Base-by-base conservation (phyloP, 2,329 filamentous ascomycete species). In the Ophiostoma sp. region DNA sequence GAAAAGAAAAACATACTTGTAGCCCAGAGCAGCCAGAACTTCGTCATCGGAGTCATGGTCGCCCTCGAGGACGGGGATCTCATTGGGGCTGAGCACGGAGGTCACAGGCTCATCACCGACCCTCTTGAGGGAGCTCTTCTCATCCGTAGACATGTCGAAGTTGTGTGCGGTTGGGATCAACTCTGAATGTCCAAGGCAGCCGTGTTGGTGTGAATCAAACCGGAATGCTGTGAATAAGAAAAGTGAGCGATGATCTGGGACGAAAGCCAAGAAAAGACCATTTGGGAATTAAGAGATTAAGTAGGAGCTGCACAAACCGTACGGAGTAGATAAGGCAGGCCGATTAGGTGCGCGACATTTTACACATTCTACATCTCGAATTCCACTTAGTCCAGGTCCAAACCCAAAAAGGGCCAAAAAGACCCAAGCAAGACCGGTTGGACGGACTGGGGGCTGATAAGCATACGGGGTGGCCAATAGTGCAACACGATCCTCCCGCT, bases 21-120 rank as follows among this genome's bases (percentile, higher is more conserved):
- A 85, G 67, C 88, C 88, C 33, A 90, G 80, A 0, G 87, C 84
- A 1, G 85, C 86, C 5, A 90, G 80, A 1, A 84, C 84, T 69
- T 88, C 86, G 74, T 89, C 87, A 75, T 90, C 88, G 4, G 62
- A 67, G 54, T 54, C 65, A 57, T 71, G 71, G 1, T 68, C 41
- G 17, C 71, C 71, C 11, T 72, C 70, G 1, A 73, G 57, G 20
- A 74, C 64, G 10, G 70, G 70, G 3, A 73, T 66, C 65, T 74
- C 73, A 20, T 73, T 66, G 3, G 70, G 69, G 1, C 31, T 64
- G 6, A 74, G 67, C 1, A 73, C 67, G 3, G 73, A 74, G 8
- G 73, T 73, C 17, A 73, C 73, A 8, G 72, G 72, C 67, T 74
- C 72, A 15, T 74, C 71, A 52, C 39, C 72, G 4, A 73, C 72